Percentiles rank a stretch among this genome's conserved stretches.
These are phyloP conservation scores for Keithomyces neogunnii DNA, from an alignment of 2,329 filamentous ascomycete species.

Conservation along the genomic window DNA sequence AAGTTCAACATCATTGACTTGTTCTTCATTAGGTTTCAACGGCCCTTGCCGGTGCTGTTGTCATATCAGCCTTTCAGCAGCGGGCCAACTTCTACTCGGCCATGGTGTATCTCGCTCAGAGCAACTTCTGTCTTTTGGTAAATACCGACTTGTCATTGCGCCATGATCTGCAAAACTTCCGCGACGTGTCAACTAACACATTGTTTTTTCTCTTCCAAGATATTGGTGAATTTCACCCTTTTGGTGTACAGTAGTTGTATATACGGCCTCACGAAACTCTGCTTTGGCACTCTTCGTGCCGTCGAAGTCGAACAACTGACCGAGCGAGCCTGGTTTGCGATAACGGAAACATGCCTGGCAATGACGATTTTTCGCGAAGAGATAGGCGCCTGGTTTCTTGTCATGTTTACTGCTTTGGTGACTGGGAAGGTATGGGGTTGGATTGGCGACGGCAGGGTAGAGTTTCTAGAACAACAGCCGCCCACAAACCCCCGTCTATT, in stretches of 20 bases:
- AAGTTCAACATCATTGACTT: constrained; percentile 13
- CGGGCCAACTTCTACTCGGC: constrained; percentile 97
- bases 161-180: background rate
- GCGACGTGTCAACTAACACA: background rate
- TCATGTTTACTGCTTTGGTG: constrained; percentile 91
- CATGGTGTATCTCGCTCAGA: constrained; percentile 93
- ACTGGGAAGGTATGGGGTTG: constrained; percentile 97
- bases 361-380: constrained; percentile 99
- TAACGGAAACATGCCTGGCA: constrained; percentile 91
- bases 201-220: constrained; percentile 38
- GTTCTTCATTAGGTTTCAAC: constrained; percentile 57
- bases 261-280: constrained; percentile 79
- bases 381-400: constrained; percentile 85
- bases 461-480: constrained; percentile 90
- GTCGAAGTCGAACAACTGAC: constrained; percentile 96
- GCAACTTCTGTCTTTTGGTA: constrained; percentile 90
- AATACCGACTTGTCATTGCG: constrained; percentile 18
- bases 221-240: constrained; percentile 84
- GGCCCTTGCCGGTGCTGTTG: constrained; percentile 72
- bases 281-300: constrained; percentile 82
- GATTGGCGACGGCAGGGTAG: constrained; percentile 92
- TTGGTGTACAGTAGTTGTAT: constrained; percentile 73
- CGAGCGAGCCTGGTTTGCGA: constrained; percentile 95
- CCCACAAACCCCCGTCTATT: constrained; percentile 83
- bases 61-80: constrained; percentile 87